Conservation (phyloP, 2,329 filamentous ascomycete genomes). For the Myrmaecium sp. region DNA sequence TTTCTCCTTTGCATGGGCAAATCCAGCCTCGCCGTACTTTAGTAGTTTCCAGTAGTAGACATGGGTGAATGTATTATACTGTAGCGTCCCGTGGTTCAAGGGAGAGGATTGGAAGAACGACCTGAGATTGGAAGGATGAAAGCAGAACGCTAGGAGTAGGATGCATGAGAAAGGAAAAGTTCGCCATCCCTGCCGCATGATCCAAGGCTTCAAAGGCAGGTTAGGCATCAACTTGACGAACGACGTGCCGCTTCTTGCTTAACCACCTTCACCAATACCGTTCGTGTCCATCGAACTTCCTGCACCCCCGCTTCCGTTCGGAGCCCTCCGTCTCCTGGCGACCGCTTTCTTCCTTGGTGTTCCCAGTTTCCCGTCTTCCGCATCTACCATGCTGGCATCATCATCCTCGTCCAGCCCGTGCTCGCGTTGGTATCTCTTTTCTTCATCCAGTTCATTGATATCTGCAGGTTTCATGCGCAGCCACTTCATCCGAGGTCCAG, state of each 20-base stretch:
- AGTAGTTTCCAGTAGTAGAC: too few species aligned
- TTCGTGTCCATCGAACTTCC: slow-evolving; percentile 26
- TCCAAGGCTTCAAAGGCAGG: too few species aligned
- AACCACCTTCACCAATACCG: slow-evolving; percentile 15
- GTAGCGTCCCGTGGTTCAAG: too few species aligned
- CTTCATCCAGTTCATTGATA: slow-evolving; percentile 70
- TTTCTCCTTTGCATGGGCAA: too few species aligned
- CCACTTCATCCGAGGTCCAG: slow-evolving; percentile 95
- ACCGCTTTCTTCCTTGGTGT: slow-evolving; percentile 20
- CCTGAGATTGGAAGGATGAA: too few species aligned
- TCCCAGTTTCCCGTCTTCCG: slow-evolving; percentile 16
- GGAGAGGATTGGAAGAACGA: too few species aligned
- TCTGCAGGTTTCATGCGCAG: slow-evolving; percentile 68
- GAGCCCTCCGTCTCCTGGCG: slow-evolving; percentile 14
- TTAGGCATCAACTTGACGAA: too few species aligned
- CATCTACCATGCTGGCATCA: slow-evolving; percentile 12
- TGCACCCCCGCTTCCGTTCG: slow-evolving; percentile 6
- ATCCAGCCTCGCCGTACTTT: too few species aligned
- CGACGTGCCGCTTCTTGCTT: slow-evolving; percentile 3
- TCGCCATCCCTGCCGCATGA: too few species aligned
- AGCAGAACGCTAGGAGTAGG: too few species aligned
- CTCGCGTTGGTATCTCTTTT: slow-evolving; percentile 23
- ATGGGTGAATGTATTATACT: too few species aligned
- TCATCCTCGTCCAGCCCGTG: slow-evolving; percentile 20
- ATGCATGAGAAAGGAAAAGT: too few species aligned